Evolutionary conservation across 495 filamentous ascomycete species (phyloP).

Genomic region (Penicillium desertorum): DNA sequence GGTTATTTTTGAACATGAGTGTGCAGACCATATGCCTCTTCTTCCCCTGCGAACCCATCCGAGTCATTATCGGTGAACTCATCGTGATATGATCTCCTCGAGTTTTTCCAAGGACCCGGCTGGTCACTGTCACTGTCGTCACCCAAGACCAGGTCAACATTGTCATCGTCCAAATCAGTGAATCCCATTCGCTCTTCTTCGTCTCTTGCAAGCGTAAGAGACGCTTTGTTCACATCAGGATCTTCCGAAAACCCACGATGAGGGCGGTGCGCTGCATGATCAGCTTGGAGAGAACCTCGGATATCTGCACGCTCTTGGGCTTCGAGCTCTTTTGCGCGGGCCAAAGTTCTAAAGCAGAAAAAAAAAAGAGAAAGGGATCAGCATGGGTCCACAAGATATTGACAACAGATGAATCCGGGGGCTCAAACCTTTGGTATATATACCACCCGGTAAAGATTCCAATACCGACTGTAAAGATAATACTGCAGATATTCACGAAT

Average conservation of each 20-base stretch:
- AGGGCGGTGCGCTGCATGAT: slow-evolving; percentile 42
- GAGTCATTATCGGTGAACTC: slow-evolving; percentile 58
- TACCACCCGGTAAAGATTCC: slow-evolving; percentile 76
- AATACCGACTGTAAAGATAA: slow-evolving; percentile 65
- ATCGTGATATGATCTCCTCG: slow-evolving; percentile 44
- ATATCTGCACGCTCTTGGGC: slow-evolving; percentile 65
- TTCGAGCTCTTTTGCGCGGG: slow-evolving; percentile 80
- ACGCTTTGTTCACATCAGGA: slow-evolving; percentile 42
- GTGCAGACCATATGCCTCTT: slow-evolving; percentile 51
- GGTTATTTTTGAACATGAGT: slow-evolving; percentile 35
- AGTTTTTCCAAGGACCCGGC: slow-evolving; percentile 25
- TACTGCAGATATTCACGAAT: slow-evolving; percentile 77
- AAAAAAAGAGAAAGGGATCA: slow-evolving; percentile 3
- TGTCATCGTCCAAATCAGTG: slow-evolving; percentile 43
- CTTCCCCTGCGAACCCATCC: slow-evolving; percentile 42
- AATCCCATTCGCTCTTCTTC: slow-evolving; percentile 53
- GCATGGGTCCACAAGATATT: neutral
- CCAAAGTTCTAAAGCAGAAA: slow-evolving; percentile 61
- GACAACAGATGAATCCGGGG: neutral
- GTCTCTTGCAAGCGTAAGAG: slow-evolving; percentile 47
- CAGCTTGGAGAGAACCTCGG: slow-evolving; percentile 40
- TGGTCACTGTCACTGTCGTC: slow-evolving; percentile 40
- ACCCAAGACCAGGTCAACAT: slow-evolving; percentile 43
- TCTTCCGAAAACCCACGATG: slow-evolving; percentile 49
- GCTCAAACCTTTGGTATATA: slow-evolving; percentile 69